Conservation (phyloP, 148 eudicot genomes). For the Dysphania ambrosioides region DNA sequence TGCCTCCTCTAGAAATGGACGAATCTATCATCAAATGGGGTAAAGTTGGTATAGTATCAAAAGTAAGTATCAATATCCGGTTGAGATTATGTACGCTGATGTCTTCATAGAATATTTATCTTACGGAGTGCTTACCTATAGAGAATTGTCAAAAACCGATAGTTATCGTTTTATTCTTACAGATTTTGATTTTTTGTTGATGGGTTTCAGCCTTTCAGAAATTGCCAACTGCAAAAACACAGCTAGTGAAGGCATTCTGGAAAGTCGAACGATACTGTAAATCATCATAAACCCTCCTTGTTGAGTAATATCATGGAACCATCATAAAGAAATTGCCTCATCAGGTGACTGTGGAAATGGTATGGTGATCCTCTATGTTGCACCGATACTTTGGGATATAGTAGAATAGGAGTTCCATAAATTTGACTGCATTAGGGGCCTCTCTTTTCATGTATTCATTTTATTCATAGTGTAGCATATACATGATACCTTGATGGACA, state of each 20-base stretch:
- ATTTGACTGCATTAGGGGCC: not conserved
- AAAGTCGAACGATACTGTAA: not conserved
- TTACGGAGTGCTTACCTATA: too few relatives aligned
- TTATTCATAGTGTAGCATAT: not conserved
- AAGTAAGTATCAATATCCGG: not conserved
- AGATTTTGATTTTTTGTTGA: not conserved
- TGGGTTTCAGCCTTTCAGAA: slow-evolving; percentile 15
- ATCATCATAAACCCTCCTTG: not conserved
- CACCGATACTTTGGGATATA: not conserved
- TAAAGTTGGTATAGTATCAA: not conserved
- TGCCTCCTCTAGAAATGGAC: not conserved
- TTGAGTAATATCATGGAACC: not conserved
- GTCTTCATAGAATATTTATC: not conserved
- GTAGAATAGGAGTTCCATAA: not conserved
- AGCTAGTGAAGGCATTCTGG: slow-evolving; percentile 4
- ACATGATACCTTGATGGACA: not conserved
- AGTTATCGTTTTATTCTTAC: not conserved
- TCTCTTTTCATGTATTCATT: too few relatives aligned
- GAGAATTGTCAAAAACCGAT: too few relatives aligned
- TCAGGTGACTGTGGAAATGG: not conserved
- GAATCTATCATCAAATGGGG: not conserved
- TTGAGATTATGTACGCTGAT: not conserved
- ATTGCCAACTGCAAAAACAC: not conserved
- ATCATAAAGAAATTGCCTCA: not conserved
- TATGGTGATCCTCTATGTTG: slow-evolving; percentile 4